Percentiles rank a stretch among this genome's conserved stretches.
phyloP scores from a whole-genome alignment of 2,329 filamentous ascomycete species.

The Elsinoe perseae region DNA sequence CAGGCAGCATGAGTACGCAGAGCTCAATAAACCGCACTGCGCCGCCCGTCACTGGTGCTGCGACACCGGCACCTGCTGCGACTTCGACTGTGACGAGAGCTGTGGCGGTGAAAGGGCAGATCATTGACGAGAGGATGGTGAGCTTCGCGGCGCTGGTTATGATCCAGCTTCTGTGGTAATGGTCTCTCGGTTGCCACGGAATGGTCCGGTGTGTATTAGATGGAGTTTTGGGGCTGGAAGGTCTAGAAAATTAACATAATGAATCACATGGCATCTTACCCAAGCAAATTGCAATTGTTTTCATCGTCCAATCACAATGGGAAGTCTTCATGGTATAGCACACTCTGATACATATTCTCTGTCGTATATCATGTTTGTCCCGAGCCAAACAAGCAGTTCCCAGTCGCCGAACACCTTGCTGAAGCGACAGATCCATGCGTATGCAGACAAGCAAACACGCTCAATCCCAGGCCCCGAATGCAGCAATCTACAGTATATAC shows the following conservation, averaged over 20 bases:
- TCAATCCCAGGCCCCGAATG: neutral
- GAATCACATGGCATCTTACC: constrained; percentile 3
- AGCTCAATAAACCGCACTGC: neutral
- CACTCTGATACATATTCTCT: constrained; percentile 6
- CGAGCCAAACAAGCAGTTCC: neutral
- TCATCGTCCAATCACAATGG: neutral
- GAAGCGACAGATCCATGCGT: neutral
- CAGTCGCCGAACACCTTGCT: neutral
- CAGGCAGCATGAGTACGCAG: neutral
- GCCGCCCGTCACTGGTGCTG: neutral
- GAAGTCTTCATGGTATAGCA: neutral
- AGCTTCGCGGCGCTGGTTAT: neutral
- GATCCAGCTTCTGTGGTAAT: neutral
- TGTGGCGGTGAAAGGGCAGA: neutral
- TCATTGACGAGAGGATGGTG: neutral
- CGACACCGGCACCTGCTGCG: neutral
- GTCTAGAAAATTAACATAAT: neutral
- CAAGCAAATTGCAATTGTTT: neutral
- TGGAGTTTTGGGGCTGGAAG: no score
- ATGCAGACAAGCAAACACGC: neutral
- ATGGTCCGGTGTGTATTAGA: no score
- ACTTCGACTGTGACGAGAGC: constrained; percentile 1
- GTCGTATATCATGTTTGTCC: neutral
- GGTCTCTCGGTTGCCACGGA: no score
- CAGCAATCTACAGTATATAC: constrained; percentile 12